phyloP scores from a whole-genome alignment of 495 filamentous ascomycete genomes.

The Annulohypoxylon moriforme region DNA sequence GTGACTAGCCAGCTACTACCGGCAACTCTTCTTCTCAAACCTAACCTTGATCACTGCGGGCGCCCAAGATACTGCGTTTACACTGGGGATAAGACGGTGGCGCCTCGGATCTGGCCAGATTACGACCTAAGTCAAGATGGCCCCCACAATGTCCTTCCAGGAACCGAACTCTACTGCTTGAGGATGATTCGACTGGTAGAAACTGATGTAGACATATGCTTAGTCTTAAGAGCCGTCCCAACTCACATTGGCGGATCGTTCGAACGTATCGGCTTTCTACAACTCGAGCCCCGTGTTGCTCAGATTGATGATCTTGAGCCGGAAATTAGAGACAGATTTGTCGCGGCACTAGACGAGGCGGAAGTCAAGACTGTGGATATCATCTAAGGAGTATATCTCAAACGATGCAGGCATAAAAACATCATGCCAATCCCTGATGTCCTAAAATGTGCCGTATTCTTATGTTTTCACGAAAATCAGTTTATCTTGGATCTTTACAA shows the following conservation, averaged over 20 bases:
- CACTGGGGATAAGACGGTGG: background rate
- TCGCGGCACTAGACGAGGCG: background rate
- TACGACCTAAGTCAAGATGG: constrained; percentile 1
- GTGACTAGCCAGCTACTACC: constrained; percentile 2
- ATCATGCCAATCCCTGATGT: background rate
- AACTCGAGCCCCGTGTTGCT: background rate
- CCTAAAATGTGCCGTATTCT: constrained; percentile 21
- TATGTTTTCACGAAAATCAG: background rate
- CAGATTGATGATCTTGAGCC: background rate
- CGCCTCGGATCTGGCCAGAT: constrained; percentile 2
- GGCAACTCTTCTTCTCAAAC: background rate
- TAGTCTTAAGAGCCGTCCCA: background rate
- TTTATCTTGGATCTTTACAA: background rate
- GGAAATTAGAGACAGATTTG: background rate
- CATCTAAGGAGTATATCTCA: background rate
- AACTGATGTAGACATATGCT: background rate
- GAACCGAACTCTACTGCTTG: background rate
- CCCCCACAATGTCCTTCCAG: background rate
- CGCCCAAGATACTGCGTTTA: background rate
- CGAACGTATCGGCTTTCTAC: constrained; percentile 3
- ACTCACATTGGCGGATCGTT: background rate
- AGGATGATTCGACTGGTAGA: background rate
- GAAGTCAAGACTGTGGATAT: background rate
- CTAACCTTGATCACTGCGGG: background rate
- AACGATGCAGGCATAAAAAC: background rate